phyloP scores from a whole-genome alignment of 1,284 basidiomycete genomes.

The Cutaneotrichosporon spelunceum region DNA sequence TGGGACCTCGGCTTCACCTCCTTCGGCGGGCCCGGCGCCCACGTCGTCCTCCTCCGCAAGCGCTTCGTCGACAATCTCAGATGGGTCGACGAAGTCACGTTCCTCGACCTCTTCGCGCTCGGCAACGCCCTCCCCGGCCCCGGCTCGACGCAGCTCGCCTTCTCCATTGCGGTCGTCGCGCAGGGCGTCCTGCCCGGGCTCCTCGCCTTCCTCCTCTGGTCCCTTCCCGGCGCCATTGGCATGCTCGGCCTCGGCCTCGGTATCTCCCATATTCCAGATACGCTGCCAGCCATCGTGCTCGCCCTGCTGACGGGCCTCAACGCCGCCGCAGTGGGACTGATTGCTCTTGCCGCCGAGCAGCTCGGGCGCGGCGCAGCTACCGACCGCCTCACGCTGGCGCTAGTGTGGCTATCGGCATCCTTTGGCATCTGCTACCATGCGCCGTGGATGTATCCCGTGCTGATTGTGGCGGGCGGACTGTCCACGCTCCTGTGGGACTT shows the following conservation, averaged over 20 bases:
- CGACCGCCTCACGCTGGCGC: constrained; percentile 55
- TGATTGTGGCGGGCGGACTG: constrained; percentile 47
- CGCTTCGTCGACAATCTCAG: constrained; percentile 34
- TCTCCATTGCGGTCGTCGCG: constrained; percentile 48
- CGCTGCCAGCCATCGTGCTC: constrained; percentile 57
- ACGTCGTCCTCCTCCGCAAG: constrained; percentile 36
- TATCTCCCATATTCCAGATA: constrained; percentile 55
- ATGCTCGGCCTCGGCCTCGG: constrained; percentile 59
- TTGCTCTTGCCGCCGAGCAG: constrained; percentile 59
- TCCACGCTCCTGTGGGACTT: constrained; percentile 45
- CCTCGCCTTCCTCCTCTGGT: constrained; percentile 50
- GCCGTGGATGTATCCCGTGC: constrained; percentile 53
- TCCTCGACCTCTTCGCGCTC: constrained; percentile 52
- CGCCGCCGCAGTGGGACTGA: constrained; percentile 60
- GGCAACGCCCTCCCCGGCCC: constrained; percentile 55
- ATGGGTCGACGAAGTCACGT: constrained; percentile 38
- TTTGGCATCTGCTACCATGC: constrained; percentile 59
- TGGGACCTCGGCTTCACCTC: constrained; percentile 37
- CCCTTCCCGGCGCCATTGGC: constrained; percentile 56
- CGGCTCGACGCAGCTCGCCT: constrained; percentile 52
- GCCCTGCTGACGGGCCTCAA: constrained; percentile 61
- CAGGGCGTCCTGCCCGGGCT: constrained; percentile 49
- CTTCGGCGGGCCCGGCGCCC: constrained; percentile 39
- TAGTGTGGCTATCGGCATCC: constrained; percentile 56
- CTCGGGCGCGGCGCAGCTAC: constrained; percentile 56